Evolutionary conservation across 768 basidiomycete genomes (phyloP), one percentile per base, ranked within the genome.

Genomic region (Boletus fagicola): DNA sequence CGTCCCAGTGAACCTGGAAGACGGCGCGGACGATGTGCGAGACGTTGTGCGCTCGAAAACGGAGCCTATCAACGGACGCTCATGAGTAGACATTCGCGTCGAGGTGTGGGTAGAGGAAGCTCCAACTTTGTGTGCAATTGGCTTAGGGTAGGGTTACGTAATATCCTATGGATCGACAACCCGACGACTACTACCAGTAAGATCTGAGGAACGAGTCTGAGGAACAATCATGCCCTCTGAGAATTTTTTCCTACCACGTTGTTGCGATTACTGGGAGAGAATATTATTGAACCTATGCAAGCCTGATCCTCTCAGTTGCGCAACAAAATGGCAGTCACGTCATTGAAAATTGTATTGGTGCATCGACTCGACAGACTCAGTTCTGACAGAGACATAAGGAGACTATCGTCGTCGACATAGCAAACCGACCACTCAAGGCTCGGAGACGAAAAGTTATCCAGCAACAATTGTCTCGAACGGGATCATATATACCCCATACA

Each of bases 1-100:
- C 0, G 49, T 55, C 9, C 51, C 50, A 0, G 60, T 42, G 36
- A 74, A 63, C 31, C 59, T 63, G 11, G 62, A 49, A 22, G 71
- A 65, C 8, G 68, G 66, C 3, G 65, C 40, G 1, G 68, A 51
- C 1, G 72, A 57, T 6, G 69, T 54, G 9, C 68, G 45, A 7
- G 65, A 49, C 0, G 68, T 61, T 38, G 70, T 74, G 22, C 81
- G 77, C 67, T 82, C 81, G 39, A 76, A 63, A 12, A 83, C 75
- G 10, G 77, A 75, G n/a, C 81, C 81, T 44, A 82, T 62, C 51
- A 82, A 16, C 4, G 65, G 48, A 48, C 56, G 71, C 2, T 71
- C 61, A 56, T 59, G 46, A n/a, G 53, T 35, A 57, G 69, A 53
- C 71, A 71, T 70, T 24, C 46, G 54, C 12, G 46, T 30, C 22